Evolutionary conservation across 371 early-diverging fungal genomes (phyloP).

Genomic region (Chytridium lagenaria): DNA sequence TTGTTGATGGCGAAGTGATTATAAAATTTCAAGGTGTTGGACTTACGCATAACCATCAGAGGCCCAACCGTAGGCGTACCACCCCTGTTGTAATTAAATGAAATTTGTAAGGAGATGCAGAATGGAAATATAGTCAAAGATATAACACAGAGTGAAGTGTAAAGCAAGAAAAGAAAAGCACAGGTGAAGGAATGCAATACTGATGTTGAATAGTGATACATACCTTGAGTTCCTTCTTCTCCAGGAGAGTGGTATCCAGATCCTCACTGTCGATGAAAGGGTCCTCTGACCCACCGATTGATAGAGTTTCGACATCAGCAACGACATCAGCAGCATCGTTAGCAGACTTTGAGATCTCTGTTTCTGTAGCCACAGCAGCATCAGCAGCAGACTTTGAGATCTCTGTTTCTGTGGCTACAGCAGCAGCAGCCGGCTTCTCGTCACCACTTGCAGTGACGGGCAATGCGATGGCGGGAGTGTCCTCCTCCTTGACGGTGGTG

Average conservation of each 20-base stretch:
- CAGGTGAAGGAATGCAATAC: background rate
- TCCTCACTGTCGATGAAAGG: background rate
- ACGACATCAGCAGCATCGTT: background rate
- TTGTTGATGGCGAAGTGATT: background rate
- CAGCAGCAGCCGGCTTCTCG: no score
- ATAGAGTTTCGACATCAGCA: background rate
- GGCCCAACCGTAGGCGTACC: constrained; percentile 27
- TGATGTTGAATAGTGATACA: background rate
- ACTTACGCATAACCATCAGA: background rate
- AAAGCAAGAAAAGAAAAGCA: background rate
- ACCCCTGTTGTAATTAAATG: background rate
- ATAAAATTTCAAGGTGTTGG: background rate
- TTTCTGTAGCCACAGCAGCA: no score
- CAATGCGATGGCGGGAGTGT: no score
- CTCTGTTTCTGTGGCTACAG: no score
- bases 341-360: no score
- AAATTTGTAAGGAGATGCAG: background rate
- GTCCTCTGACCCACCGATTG: no score
- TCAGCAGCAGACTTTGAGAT: no score
- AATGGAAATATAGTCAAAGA: no score
- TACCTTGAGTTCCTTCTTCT: background rate
- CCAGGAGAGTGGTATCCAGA: background rate
- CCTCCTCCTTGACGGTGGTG: no score
- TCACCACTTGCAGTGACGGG: no score
- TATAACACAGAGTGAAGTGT: no score